Evolutionary conservation across 495 filamentous ascomycete species (phyloP), one percentile per base, ranked within the genome.

Genomic region (Penicillium herquei): DNA sequence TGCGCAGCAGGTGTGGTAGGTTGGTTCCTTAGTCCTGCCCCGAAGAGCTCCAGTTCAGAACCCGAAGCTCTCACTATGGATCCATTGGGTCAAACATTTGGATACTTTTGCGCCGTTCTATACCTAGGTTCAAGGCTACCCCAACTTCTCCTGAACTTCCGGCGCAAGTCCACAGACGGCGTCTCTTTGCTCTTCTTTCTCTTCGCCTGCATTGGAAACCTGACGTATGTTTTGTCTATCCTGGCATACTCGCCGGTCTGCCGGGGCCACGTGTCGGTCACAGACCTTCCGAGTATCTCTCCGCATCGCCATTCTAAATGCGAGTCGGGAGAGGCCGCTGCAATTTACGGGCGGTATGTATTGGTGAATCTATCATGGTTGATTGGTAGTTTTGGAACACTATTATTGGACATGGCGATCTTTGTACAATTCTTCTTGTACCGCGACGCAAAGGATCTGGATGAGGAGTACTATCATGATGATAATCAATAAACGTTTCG

Each of bases 381-480:
- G 62, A 75, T 92, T 12, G 94, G 94, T 3, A 96, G 92, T 66
- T 76, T 91, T 39, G 94, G 95, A 1, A 96, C 93, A 12, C 69
- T 98, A 56, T 59, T 91, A 40, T 69, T 97, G 58, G 94, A 98
- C 70, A 66, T 88, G 63, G 82, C 76, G 16, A 96, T 98, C 31
- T 98, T 98, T 70, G 81, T 78, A 7, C 94, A 98, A 65, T 98
- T 96, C 64, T 97, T 95, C 71, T 64, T 92, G 63, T 98, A 97
- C 63, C 69, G 77, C 43, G 67, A 76, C 54, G 70, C 69, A 31
- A 78, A 65, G 33, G 34, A 34, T 8, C 17, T 34, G 18, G 56
- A 59, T 26, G 56, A 51, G 8, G 56, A 51, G 8, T 13, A 46
- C 43, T n/a, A n/a, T n/a, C 17, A 44, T 30, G 7, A 30, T 26